A percentile compares a stretch with the other conserved stretches of the same genome.
These are phyloP conservation scores for Ceratopteris richardii DNA, from an alignment of 75 land plant genomes.

Conservation along the genomic window DNA sequence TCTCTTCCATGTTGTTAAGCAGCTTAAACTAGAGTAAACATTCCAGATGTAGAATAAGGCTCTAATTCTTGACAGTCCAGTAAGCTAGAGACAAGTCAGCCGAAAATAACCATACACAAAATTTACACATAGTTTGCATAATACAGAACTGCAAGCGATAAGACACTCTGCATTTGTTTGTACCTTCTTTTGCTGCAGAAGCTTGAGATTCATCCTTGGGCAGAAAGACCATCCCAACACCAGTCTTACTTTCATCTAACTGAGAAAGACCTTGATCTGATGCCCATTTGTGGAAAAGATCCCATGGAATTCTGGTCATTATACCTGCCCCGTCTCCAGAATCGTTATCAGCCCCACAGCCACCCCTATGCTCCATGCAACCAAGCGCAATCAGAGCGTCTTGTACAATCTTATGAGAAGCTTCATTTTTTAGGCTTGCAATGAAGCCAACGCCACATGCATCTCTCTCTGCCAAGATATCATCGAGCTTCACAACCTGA, in stretches of 20 bases:
- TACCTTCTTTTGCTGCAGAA: constrained; percentile 73
- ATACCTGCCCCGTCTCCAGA: constrained; percentile 97
- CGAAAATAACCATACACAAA: too few species aligned
- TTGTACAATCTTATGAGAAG: constrained; percentile 55
- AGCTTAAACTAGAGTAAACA: too few species aligned
- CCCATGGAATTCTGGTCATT: constrained; percentile 96
- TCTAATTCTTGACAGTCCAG: too few species aligned
- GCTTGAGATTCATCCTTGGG: constrained; percentile 54
- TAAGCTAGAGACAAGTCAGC: too few species aligned
- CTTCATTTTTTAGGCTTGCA: constrained; percentile 68
- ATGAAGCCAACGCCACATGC: constrained; percentile 99
- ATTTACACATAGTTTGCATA: too few species aligned
- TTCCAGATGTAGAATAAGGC: too few species aligned
- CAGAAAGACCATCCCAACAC: constrained; percentile 94
- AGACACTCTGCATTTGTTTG: too few species aligned
- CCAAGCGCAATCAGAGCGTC: constrained; percentile 90
- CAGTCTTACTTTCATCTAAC: constrained; percentile 59
- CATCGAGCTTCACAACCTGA: constrained; percentile 73
- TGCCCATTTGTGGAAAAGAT: constrained; percentile 67
- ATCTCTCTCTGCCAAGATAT: constrained; percentile 84
- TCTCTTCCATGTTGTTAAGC: too few species aligned
- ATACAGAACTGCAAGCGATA: too few species aligned
- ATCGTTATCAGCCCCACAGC: constrained; percentile 96
- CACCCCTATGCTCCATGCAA: constrained; percentile 99
- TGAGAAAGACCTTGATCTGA: constrained; percentile 54